Base-by-base conservation (phyloP, 192 early-diverging fungal species). In the Haplosporangium gracile region DNA sequence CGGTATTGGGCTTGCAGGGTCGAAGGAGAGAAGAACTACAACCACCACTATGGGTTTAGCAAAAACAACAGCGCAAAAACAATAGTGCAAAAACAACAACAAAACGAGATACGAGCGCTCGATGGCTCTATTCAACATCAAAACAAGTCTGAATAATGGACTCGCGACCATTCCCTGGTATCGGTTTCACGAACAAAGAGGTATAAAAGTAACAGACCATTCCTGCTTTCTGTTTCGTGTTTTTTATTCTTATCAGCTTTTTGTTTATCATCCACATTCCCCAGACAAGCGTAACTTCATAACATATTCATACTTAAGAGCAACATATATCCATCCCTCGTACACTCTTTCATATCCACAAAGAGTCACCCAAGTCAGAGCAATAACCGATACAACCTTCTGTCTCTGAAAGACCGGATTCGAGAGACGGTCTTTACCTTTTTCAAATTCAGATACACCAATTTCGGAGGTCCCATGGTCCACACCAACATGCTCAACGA, bases 381-480 rank as follows among this genome's bases (percentile, higher is more conserved):
- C 26, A 68, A 5, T 4, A 26, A 69, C 65, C 36, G 26, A 63
- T 32, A 32, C 24, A 42, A 16, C 15, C 40, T 78, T 22, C 69
- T 69, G 0, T 26, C 77, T 32, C 77, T 38, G 38, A 72, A 43
- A 13, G 49, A 78, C 11, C 26, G 76, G 42, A 47, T 87, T 16
- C 36, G 45, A 9, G 78, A 83, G 70, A 70, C 39, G 2, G 55
- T 76, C 20, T 36, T 18, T 4, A 70, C 78, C 9, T 85, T 63
- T 70, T 76, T 93, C 26, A 92, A 93, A 6, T 88, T 94, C 16
- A 72, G 80, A 6, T 87, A 85, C 65, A 90, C 88, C 5, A 88
- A 91, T 0, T 94, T 94, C 68, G 93, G 92, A 39, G 93, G 93
- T n/a, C 92, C 93, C 13, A 88, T 39, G 45, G 91, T 87, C 9